Evolutionary conservation across 1,284 basidiomycete genomes (phyloP), one percentile per base, ranked within the genome.

Genomic region (Puccinia hordei): DNA sequence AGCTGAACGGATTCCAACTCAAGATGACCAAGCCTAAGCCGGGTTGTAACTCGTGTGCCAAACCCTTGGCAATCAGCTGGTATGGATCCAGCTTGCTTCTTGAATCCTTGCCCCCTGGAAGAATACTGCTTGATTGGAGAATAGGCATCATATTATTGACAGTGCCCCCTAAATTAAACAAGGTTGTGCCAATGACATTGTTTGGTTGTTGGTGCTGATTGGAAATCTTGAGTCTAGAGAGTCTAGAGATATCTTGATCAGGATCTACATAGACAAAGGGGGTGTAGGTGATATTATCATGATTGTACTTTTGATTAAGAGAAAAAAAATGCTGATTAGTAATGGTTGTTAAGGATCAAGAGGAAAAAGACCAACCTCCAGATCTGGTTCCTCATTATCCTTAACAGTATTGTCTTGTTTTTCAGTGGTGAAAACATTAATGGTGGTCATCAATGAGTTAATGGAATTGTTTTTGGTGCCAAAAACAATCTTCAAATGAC

Each of bases 221-320:
- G 17, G 65, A 35, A 10, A 69, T 22, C 55, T 78, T 78, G 6
- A 59, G 63, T 12, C 76, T 53, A 2, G 66, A 24, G 27, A 78
- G n/a, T n/a, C n/a, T n/a, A n/a, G n/a, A n/a, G n/a, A n/a, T 57
- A 24, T 69, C 76, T 44, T 41, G 44, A 10, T 68, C 38, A 8
- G 96, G 95, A 84, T 98, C 95, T 81, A 98, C 92, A 84, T 95
- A 98, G 81, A 98, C 93, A 87, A 99, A 99, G 0, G 92, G 96
- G 65, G 92, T 93, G 86, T 92, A 95, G 30, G 94, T 91, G 78
- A 95, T 94, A 84, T 99, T 98, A 87, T 99, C 96, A 85, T 92
- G 99, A 84, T 96, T 94, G 83, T 92, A 95, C 93, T 95, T 9
- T n/a, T n/a, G n/a, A n/a, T n/a, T n/a, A n/a, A n/a, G n/a, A n/a